Evolutionary conservation across 176 grass and related monocot genomes (phyloP).

Genomic region (Saccharum spontaneum): DNA sequence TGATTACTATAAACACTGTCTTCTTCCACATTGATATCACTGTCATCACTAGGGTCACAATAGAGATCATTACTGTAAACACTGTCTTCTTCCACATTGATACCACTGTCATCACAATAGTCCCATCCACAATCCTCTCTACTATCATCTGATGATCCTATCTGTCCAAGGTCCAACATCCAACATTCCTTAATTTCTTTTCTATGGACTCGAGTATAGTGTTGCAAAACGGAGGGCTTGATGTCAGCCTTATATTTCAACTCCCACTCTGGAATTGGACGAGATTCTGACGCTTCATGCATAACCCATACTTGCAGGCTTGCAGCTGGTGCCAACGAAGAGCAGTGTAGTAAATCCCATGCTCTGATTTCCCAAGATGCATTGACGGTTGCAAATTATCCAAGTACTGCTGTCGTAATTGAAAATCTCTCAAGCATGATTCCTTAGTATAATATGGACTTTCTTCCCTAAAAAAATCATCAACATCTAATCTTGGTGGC

Average conservation of each 20-base stretch:
- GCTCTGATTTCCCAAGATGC: background rate
- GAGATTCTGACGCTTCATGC: background rate
- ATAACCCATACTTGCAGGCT: background rate
- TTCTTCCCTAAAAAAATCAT: background rate
- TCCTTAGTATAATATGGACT: background rate
- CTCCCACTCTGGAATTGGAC: background rate
- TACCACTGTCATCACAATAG: constrained; percentile 3
- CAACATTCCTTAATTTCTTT: background rate
- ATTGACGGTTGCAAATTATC: background rate
- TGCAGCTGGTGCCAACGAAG: background rate
- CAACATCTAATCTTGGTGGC: background rate
- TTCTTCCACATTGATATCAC: no score
- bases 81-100: no score
- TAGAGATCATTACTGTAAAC: no score
- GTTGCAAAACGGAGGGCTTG: background rate
- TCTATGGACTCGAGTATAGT: background rate
- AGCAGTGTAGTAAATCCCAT: constrained; percentile 8
- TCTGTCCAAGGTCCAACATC: background rate
- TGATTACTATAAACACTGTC: no score
- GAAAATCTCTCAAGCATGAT: background rate
- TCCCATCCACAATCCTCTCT: background rate
- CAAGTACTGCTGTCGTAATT: rapidly evolving
- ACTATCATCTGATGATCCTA: no score
- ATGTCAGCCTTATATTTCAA: constrained; percentile 7
- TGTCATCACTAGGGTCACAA: no score